phyloP scores from a whole-genome alignment of 2,329 filamentous ascomycete species.

The Exophiala mesophila region DNA sequence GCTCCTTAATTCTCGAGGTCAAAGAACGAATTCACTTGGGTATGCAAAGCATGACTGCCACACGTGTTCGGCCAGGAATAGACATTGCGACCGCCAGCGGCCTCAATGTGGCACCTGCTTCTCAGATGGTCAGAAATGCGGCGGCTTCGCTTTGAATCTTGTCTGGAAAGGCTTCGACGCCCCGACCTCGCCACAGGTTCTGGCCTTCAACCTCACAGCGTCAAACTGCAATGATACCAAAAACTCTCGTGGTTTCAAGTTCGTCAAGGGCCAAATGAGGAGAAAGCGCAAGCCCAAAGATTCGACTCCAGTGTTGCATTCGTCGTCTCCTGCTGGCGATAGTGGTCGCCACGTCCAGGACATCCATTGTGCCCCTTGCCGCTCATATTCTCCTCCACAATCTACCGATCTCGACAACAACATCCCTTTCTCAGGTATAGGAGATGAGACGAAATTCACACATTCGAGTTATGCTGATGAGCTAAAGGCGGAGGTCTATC shows the following conservation, averaged over 20 bases:
- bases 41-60: conserved; percentile 28
- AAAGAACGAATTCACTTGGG: conserved; percentile 22
- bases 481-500: too few species aligned
- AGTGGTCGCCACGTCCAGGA: too few species aligned
- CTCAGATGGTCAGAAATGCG: conserved; percentile 19
- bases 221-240: neutral
- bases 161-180: conserved; percentile 9
- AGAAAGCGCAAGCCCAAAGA: conserved; percentile 1
- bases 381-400: too few species aligned
- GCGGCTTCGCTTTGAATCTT: conserved; percentile 8
- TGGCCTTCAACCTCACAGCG: neutral
- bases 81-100: conserved; percentile 25
- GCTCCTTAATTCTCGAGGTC: neutral
- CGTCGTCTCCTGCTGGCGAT: too few species aligned
- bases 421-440: too few species aligned
- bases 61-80: conserved; percentile 22
- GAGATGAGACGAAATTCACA: too few species aligned
- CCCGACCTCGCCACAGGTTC: neutral
- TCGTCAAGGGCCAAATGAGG: conserved; percentile 2
- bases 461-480: too few species aligned
- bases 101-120: conserved; percentile 27
- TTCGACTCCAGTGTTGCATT: too few species aligned
- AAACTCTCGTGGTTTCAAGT: conserved; percentile 2
- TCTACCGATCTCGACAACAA: too few species aligned
- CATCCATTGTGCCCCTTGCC: too few species aligned